Base-by-base conservation (phyloP, 2,329 filamentous ascomycete genomes). In the Fusarium tanahbumbuense region DNA sequence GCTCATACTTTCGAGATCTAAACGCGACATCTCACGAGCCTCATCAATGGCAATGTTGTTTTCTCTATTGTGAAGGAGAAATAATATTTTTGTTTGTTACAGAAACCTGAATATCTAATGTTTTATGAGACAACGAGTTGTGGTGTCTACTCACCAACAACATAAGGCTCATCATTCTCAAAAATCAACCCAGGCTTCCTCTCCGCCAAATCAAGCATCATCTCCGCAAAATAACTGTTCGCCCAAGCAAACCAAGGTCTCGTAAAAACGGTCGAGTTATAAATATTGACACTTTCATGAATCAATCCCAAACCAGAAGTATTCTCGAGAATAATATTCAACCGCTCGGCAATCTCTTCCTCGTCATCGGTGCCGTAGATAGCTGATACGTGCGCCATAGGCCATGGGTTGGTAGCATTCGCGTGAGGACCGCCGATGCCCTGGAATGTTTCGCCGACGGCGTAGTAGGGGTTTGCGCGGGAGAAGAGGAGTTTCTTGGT, bases 221-320 rank as follows among this genome's bases (percentile, higher is more conserved):
- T 68, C 1, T 68, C 65, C 0, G 65, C 65, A 16, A 68, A 68
- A 10, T 68, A 68, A 3, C 65, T 68, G 0, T 68, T 68, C 1
- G 65, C 65, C 65, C 65, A 68, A 1, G 65, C 65, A 16, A 68
- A 68, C 65, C 65, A 68, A 2, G 65, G 64, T 1, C 65, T 57
- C 1, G 65, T 68, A 1, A 68, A 68, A 0, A 46, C 64, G 1
- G 58, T 42, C 4, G 65, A 68, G 22, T 68, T 68, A 5, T 68
- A 68, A 0, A 68, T 64, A 5, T 64, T 68, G 0, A 68, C 59
- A 40, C 65, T 68, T 13, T 68, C 65, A 7, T 68, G 65, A 3
- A 68, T 64, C 10, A 68, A 8, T 0, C 65, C 65, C 0, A 68
- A 8, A 0, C 65, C 65, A 10, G 65, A 55, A 1, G 65, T 68